Evolutionary conservation across 345 rosid species (phyloP).

Genomic region (Jatropha curcas): DNA sequence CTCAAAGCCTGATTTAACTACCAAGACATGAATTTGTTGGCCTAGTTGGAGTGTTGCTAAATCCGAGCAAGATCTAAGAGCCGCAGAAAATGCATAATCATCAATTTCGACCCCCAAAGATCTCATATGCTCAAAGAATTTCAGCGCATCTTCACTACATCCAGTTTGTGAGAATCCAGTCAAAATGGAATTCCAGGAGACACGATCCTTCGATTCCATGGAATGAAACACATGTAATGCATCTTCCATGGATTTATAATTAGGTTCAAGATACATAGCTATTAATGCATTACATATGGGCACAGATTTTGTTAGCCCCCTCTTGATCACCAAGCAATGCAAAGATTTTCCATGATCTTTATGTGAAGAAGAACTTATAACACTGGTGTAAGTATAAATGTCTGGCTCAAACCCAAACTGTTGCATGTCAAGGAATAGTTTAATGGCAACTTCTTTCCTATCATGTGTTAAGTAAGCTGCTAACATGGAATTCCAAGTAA

Average conservation of each 20-base stretch:
- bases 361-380: slow-evolving; percentile 54
- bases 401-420: slow-evolving; percentile 48
- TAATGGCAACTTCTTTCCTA: slow-evolving; percentile 45
- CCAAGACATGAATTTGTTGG: slow-evolving; percentile 58
- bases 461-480: slow-evolving; percentile 59
- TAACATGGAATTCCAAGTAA: slow-evolving; percentile 75
- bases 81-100: slow-evolving; percentile 70
- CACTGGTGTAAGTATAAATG: slow-evolving; percentile 62
- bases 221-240: slow-evolving; percentile 49
- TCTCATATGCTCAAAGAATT: slow-evolving; percentile 53
- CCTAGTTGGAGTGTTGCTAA: slow-evolving; percentile 70
- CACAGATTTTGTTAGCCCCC: slow-evolving; percentile 52
- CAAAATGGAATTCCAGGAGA: slow-evolving; percentile 75
- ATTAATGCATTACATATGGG: slow-evolving; percentile 61
- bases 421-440: slow-evolving; percentile 55
- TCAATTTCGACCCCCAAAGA: slow-evolving; percentile 50
- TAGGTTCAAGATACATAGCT: slow-evolving; percentile 57
- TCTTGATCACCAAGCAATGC: slow-evolving; percentile 62
- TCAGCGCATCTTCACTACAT: slow-evolving; percentile 54
- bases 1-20: slow-evolving; percentile 54
- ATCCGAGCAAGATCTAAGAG: slow-evolving; percentile 73
- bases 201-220: slow-evolving; percentile 58
- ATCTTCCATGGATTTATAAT: slow-evolving; percentile 48
- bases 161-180: slow-evolving; percentile 67
- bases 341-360: slow-evolving; percentile 48